phyloP scores from a whole-genome alignment of 352 stramenopile species.

The Globisporangium ultimum region DNA sequence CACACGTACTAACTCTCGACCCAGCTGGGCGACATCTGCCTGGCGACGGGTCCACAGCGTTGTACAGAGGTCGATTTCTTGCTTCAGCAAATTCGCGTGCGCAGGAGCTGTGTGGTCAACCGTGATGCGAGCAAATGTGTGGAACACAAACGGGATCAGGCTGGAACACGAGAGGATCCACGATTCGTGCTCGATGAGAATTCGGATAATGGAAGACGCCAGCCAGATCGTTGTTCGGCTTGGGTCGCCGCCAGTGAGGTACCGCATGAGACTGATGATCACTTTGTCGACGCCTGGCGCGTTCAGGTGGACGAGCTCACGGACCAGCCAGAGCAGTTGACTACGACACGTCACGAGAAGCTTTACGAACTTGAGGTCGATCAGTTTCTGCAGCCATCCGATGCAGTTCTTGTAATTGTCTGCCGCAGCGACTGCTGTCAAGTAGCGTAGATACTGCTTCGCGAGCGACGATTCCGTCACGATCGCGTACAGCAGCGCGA shows the following conservation, averaged over 20 bases:
- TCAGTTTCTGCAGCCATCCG: slow-evolving; percentile 74
- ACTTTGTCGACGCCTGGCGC: slow-evolving; percentile 68
- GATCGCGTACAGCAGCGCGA: slow-evolving; percentile 75
- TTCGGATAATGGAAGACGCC: slow-evolving; percentile 71
- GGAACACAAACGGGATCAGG: slow-evolving; percentile 80
- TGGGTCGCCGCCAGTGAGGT: slow-evolving; percentile 58
- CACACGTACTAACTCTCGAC: slow-evolving; percentile 75
- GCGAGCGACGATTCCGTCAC: slow-evolving; percentile 63
- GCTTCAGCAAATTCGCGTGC: slow-evolving; percentile 64
- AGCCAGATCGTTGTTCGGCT: slow-evolving; percentile 77
- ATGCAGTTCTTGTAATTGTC: slow-evolving; percentile 82
- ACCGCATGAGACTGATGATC: slow-evolving; percentile 72
- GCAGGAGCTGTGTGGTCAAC: slow-evolving; percentile 53
- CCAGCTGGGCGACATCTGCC: slow-evolving; percentile 60
- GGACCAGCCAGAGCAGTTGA: slow-evolving; percentile 76
- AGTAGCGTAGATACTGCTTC: slow-evolving; percentile 76
- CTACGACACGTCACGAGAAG: slow-evolving; percentile 69
- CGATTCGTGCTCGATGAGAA: slow-evolving; percentile 73
- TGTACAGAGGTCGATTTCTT: slow-evolving; percentile 78
- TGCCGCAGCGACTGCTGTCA: slow-evolving; percentile 45
- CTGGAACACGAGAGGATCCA: slow-evolving; percentile 72
- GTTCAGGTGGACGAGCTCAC: slow-evolving; percentile 76
- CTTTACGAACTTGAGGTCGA: slow-evolving; percentile 81
- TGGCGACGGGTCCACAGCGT: slow-evolving; percentile 71
- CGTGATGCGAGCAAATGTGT: slow-evolving; percentile 71